Evolutionary conservation across 2,329 filamentous ascomycete species (phyloP).

Genomic region (Talaromyces sp.): DNA sequence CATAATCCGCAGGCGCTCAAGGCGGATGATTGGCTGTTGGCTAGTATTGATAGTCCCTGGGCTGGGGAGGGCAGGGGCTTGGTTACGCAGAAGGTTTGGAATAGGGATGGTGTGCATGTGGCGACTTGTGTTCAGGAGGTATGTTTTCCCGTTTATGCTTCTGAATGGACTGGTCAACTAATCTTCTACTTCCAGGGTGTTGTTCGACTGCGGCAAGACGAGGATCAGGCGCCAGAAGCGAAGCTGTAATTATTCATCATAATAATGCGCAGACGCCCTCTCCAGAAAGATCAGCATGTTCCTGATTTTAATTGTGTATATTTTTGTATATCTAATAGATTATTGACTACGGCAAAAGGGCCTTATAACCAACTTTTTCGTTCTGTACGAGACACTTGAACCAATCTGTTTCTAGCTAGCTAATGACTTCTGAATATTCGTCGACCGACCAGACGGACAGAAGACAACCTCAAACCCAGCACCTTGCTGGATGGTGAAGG

Average conservation of each 20-base stretch:
- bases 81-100: constrained; percentile 50
- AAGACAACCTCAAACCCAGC: constrained; percentile 77
- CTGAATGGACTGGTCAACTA: not conserved
- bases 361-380: too few relatives aligned
- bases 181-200: constrained; percentile 35
- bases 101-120: constrained; percentile 46
- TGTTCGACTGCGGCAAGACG: constrained; percentile 46
- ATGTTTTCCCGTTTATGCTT: constrained; percentile 19
- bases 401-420: not conserved
- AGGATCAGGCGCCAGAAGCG: constrained; percentile 17
- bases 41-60: constrained; percentile 51
- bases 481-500: constrained; percentile 59
- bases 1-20: constrained; percentile 48
- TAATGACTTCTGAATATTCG: constrained; percentile 28
- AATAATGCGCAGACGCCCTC: not conserved
- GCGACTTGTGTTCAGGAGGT: constrained; percentile 53
- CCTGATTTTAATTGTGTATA: not conserved
- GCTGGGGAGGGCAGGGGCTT: constrained; percentile 50
- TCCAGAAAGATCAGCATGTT: not conserved
- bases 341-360: not conserved
- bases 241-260: constrained; percentile 17
- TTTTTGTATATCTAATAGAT: not conserved
- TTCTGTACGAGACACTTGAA: not conserved
- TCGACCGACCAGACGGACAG: constrained; percentile 55
- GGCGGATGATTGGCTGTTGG: constrained; percentile 52